Base-by-base conservation (phyloP, 2,329 filamentous ascomycete species). In the Pestalotiopsis sp. region DNA sequence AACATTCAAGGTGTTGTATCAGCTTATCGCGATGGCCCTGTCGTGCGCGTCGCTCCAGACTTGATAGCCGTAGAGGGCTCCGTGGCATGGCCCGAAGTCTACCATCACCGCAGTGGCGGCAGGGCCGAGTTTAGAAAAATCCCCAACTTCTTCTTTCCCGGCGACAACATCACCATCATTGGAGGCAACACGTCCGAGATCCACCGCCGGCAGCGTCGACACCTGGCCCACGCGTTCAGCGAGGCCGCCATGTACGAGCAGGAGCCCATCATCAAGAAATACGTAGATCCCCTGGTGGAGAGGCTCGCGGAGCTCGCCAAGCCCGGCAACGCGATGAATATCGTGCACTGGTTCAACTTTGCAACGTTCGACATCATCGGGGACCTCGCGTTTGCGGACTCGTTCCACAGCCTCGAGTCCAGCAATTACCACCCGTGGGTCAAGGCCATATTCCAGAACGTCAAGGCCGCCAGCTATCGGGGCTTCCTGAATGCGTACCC, bases 11-110 rank as follows among this genome's bases (percentile, higher is more conserved):
- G 6, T 2, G 30, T 35, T 35, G 2, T 2, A 35, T 35, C 30
- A 35, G 7, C 30, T 35, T 1, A 35, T 9, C 30, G 30, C 30
- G 7, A 35, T 35, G 30, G 82, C 9, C 72, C 74, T 1, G 75
- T 84, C 1, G 79, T 85, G 14, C 81, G 83, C 9, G 70, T 81
- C 38, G 76, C 75, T 3, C 82, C 83, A 0, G 75, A 81, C 57
- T 78, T 83, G 67, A 73, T 85, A 22, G 76, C 77, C 3, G 77
- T 77, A 67, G 72, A 74, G 3, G 73, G 75, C 44, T 62, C 69
- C 5, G 70, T 66, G 35, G 77, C 76, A 30, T 76, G 73, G 71
- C 77, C 75, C 55, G 75, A 78, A 30, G 78, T 79, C 61, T 78
- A 79, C 57, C 74, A 75, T 7, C 75, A 77, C 40, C 74, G 73